A percentile compares a stretch with the other conserved stretches of the same genome.
Evolutionary conservation across 2,329 filamentous ascomycete genomes (phyloP).

Genomic region (Colletotrichum sojae): DNA sequence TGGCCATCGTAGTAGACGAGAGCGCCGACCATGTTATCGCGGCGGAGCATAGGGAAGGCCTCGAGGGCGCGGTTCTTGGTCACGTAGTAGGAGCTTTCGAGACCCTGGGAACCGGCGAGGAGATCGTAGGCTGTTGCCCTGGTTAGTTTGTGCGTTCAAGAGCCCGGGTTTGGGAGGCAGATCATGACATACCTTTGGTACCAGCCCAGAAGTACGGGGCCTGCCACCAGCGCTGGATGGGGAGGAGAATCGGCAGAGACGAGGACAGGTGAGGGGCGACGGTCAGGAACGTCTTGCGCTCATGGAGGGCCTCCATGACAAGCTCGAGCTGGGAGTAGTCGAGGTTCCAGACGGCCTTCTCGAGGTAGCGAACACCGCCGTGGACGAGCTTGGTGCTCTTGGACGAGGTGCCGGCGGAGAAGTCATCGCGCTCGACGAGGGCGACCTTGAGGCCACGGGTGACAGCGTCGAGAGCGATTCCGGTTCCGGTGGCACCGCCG

Average conservation of each 20-base stretch:
- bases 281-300: constrained; percentile 87
- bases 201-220: constrained; percentile 80
- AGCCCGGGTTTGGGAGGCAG: no score
- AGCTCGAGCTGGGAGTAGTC: constrained; percentile 87
- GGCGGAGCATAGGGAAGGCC: constrained; percentile 83
- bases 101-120: constrained; percentile 84
- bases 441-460: constrained; percentile 86
- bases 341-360: constrained; percentile 89
- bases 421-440: constrained; percentile 86
- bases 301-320: constrained; percentile 84
- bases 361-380: constrained; percentile 86
- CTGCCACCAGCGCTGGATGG: constrained; percentile 87
- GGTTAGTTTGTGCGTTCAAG: neutral
- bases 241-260: constrained; percentile 88
- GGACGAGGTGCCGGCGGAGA: constrained; percentile 84
- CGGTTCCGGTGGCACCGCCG: constrained; percentile 83
- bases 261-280: constrained; percentile 85
- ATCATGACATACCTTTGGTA: constrained; percentile 64
- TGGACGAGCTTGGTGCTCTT: constrained; percentile 92
- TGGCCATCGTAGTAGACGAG: constrained; percentile 90
- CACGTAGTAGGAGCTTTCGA: constrained; percentile 87
- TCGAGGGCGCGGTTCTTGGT: constrained; percentile 83
- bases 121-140: constrained; percentile 77
- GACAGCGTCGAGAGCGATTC: constrained; percentile 85
- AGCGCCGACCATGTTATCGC: constrained; percentile 80